Evolutionary conservation across 371 early-diverging fungal genomes (phyloP), one percentile per base, ranked within the genome.

Genomic region (Capillidium heterosporum): DNA sequence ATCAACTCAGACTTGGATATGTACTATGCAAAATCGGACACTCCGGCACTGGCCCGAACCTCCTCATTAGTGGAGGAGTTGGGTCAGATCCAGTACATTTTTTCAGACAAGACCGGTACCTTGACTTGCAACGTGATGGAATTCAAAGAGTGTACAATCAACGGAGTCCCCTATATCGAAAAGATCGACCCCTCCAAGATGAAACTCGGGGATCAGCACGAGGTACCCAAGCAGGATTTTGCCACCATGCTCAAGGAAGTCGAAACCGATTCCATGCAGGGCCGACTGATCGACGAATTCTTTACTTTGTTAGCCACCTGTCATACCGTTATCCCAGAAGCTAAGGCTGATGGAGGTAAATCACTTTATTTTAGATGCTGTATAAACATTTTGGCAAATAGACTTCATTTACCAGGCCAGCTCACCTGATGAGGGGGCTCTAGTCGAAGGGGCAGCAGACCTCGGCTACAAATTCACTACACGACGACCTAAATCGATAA

Each of bases 91-190:
- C 82, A 85, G 60, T 89, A 81, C 66, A 81, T 87, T 19, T 87
- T 89, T 56, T 84, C 84, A 15, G 89, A 87, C 64, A 87, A 89
- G 71, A 97, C 98, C 11, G 98, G 98, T 40, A 97, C 98, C 2
- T 70, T 97, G 56, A 97, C 98, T 0, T 86, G 89, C 63, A 97
- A 97, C 66, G 80, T 87, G 59, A 97, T 97, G 98, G 84, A 85
- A 60, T 91, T 95, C 66, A 85, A 86, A 32, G 77, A 87, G 63
- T 84, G 80, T 52, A 82, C 82, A 1, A 83, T 89, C 52, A 85
- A 76, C 17, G 89, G 89, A 42, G 60, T 80, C 32, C 77, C 79
- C 17, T 89, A 85, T 68, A 69, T 86, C 0, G 85, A 87, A 47
- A 69, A 73, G 1, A 81, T 86, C 0, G 87, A 87, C 59, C 77